Evolutionary conservation across 441 rosid species (phyloP), one percentile per base, ranked within the genome.

Genomic region (Adansonia grandidieri): DNA sequence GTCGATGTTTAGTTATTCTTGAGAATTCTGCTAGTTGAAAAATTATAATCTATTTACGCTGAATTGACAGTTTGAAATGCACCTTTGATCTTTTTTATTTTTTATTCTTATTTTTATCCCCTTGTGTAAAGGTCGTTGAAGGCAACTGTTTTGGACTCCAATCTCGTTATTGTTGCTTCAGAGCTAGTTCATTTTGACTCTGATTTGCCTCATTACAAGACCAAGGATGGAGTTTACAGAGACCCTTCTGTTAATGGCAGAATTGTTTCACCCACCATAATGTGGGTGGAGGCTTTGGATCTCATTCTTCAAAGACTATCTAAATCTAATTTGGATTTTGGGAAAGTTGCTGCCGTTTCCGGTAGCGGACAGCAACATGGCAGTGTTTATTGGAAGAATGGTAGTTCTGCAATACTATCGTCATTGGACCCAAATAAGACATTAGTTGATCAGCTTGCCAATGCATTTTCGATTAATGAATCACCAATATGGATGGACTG

Each of bases 341-440:
- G 77, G 17, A 93, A 90, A 78, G 78, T 95, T 40, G 77, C 84
- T 48, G 95, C 99, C 17, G 76, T 95, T 71, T 95, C 99, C 0
- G 97, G 98, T 9, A 95, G 99, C 20, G 99, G 99, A 50, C 99
- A 95, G 83, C 99, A 95, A 47, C 99, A 95, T 47, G 99, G 97
- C 19, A 95, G 99, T 66, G 91, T 95, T 73, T 95, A 93, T 71
- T 95, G 99, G 98, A 91, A 81, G 81, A 89, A 79, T 0, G 96
- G 94, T n/a, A 74, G 91, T 86, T 85, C 91, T 51, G 64, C 81
- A 15, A 63, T 88, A 44, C 71, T 93, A 61, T 87, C 87, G 8
- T 87, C 93, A 0, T 79, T 93, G 85, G 88, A 95, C 80, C 77
- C 92, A 4, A 78, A 69, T 47, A 91, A 81, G 82, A 75, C 74